Evolutionary conservation across 495 filamentous ascomycete genomes (phyloP), one percentile per base, ranked within the genome.

Genomic region (Penicillium steckii): DNA sequence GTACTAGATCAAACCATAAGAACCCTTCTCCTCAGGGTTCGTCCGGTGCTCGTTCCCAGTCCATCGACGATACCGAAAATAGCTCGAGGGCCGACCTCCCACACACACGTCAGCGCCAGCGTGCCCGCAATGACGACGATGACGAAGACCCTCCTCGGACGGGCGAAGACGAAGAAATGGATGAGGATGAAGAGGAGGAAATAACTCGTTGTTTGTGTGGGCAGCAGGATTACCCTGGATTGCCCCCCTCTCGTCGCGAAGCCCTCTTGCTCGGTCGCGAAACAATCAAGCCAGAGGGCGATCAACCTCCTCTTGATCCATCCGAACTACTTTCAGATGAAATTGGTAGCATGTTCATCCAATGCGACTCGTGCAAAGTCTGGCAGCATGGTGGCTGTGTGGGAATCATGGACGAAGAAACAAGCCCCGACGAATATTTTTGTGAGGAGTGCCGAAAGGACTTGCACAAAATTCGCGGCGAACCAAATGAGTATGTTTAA

Each of bases 311-410:
- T 33, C 52, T 64, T 17, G 71, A 70, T 47, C 57, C 66, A 33
- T 71, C 72, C n/a, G 73, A 78, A 45, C 30, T 67, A 15, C 71
- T 90, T 42, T 81, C 85, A 23, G 92, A 97, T 60, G 93, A 96
- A 41, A 77, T 89, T 43, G 93, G 94, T 30, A 91, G 93, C 13
- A 86, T 97, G 69, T 99, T 96, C 68, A 92, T 99, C 53, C 94
- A 97, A 75, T 99, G 94, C 81, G 94, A 99, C 69, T 76, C 83
- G 43, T 99, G 94, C 73, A 95, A 96, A 67, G 94, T 97, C 48
- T 99, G 94, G 94, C 94, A 99, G 64, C 94, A 99, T 62, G 95
- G 94, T 64, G 91, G 90, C 50, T 99, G 94, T 71, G 95, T 99
- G 44, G 94, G 94, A 30, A 96, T 99, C 57, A 91, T 91, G 79